A percentile compares a stretch with the other conserved stretches of the same genome.
These are phyloP conservation scores for Cinnamomum chago DNA, from an alignment of 164 flowering plant genomes.

Conservation along the genomic window DNA sequence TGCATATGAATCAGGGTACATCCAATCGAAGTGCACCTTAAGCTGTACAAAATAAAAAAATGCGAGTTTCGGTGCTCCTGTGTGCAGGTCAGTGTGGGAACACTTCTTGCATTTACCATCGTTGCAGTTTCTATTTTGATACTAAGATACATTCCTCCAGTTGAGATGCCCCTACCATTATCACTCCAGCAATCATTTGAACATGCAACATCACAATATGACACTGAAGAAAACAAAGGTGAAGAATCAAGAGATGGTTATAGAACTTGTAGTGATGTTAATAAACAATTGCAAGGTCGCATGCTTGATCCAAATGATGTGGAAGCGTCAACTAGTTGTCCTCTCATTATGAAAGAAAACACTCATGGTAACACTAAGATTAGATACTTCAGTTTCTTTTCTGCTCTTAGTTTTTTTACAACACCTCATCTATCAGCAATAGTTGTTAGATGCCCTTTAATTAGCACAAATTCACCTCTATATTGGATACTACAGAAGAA, in stretches of 20 bases:
- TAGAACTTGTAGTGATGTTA: background rate
- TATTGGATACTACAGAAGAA: conserved; percentile 32
- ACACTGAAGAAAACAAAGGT: conserved; percentile 20
- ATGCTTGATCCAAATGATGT: conserved; percentile 16
- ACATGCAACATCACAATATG: conserved; percentile 39
- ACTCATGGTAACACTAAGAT: conserved; percentile 18
- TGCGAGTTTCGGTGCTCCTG: background rate
- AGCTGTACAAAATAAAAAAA: background rate
- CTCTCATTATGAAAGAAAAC: conserved; percentile 40
- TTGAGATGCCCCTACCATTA: conserved; percentile 79
- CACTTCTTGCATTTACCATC: conserved; percentile 91
- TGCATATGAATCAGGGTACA: background rate
- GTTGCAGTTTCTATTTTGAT: conserved; percentile 88
- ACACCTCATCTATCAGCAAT: background rate
- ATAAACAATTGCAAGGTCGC: background rate
- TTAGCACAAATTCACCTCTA: background rate
- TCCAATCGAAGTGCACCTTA: background rate
- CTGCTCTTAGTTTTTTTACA: background rate
- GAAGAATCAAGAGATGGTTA: conserved; percentile 16
- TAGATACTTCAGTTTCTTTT: background rate
- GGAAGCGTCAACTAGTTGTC: conserved; percentile 34
- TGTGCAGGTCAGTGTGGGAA: conserved; percentile 79
- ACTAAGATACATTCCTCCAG: conserved; percentile 91
- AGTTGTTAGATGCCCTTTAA: background rate
- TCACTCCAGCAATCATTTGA: conserved; percentile 73